Percentiles rank a stretch among this genome's conserved stretches.
Evolutionary conservation across 768 basidiomycete species (phyloP).

Genomic region (Solioccasus polychromus): DNA sequence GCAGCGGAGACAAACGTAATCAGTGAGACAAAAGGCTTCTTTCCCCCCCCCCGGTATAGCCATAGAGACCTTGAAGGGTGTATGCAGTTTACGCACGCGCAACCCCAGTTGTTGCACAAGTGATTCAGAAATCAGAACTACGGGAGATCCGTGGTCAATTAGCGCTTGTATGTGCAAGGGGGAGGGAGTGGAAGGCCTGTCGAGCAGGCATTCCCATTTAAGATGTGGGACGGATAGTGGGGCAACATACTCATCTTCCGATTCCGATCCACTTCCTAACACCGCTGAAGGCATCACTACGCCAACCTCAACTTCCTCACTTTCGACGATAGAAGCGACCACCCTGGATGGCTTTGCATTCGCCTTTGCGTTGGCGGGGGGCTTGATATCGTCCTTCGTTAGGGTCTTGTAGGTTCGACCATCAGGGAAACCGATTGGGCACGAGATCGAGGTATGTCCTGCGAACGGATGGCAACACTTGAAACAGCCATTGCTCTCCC

Average conservation of each 20-base stretch:
- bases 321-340: no score
- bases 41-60: neutral
- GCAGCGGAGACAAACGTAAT: constrained; percentile 14
- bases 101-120: constrained; percentile 16
- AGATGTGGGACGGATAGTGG: no score
- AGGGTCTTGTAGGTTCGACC: constrained; percentile 14
- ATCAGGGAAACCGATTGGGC: constrained; percentile 19
- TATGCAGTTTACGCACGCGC: neutral
- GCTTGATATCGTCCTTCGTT: no score
- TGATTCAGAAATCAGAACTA: constrained; percentile 31
- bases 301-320: no score
- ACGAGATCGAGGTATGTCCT: constrained; percentile 7
- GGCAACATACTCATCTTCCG: no score
- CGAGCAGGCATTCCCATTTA: no score
- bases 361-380: no score
- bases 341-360: no score
- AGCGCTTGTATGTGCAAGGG: constrained; percentile 11
- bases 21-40: neutral
- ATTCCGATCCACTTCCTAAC: no score
- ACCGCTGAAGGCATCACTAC: no score
- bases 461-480: constrained; percentile 14
- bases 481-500: constrained; percentile 20
- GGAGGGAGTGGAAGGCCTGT: no score
- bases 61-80: neutral
- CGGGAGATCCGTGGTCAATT: constrained; percentile 30